Percentiles rank a stretch among this genome's conserved stretches.
Conservation (phyloP, 805 yeast species). For the Saccharomycopsis guyanensis region DNA sequence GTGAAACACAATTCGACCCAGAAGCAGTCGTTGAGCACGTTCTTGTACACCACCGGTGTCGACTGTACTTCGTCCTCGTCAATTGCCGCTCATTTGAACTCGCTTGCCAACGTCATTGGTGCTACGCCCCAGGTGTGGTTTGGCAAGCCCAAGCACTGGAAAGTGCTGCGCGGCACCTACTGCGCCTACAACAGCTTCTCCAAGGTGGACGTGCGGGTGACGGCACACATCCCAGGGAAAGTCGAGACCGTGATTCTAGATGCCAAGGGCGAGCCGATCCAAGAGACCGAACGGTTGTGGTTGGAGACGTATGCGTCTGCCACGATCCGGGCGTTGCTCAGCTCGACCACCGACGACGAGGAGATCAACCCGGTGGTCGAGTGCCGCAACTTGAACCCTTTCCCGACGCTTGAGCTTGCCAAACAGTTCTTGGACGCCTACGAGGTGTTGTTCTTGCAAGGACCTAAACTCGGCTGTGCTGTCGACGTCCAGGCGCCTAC, state of each 20-base stretch:
- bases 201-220: slow-evolving; percentile 60
- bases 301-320: slow-evolving; percentile 49
- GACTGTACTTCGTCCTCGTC: slow-evolving; percentile 73
- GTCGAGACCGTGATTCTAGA: slow-evolving; percentile 47
- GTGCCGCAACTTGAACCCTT: slow-evolving; percentile 76
- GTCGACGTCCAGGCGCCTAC: slow-evolving; percentile 67
- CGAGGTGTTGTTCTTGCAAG: slow-evolving; percentile 57
- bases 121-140: slow-evolving; percentile 68
- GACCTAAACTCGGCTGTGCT: slow-evolving; percentile 58
- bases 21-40: slow-evolving; percentile 58
- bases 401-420: slow-evolving; percentile 42
- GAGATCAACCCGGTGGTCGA: slow-evolving; percentile 70
- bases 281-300: slow-evolving; percentile 48
- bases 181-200: slow-evolving; percentile 57
- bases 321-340: slow-evolving; percentile 64
- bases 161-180: slow-evolving; percentile 63
- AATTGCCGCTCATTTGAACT: slow-evolving; percentile 67
- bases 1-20: slow-evolving; percentile 33
- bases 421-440: slow-evolving; percentile 54
- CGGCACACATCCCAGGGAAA: slow-evolving; percentile 70
- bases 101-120: slow-evolving; percentile 54
- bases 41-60: slow-evolving; percentile 64
- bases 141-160: slow-evolving; percentile 63
- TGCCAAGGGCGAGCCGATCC: slow-evolving; percentile 43
- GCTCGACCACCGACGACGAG: slow-evolving; percentile 49